Evolutionary conservation across 2,329 filamentous ascomycete genomes (phyloP).

Genomic region (Hypoxylon rubiginosum): DNA sequence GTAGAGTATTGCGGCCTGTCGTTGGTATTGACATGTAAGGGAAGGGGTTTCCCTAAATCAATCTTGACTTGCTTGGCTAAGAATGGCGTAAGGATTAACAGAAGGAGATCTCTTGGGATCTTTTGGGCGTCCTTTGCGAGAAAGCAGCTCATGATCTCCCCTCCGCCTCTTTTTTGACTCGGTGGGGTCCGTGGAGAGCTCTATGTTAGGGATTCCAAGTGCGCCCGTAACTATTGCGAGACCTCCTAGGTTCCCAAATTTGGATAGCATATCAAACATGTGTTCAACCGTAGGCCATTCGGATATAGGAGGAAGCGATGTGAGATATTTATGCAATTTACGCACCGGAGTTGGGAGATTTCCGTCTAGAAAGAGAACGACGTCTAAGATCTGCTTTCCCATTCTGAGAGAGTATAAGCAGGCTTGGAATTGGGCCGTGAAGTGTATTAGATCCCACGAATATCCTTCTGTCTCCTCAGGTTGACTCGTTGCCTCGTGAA

Average conservation of each 20-base stretch:
- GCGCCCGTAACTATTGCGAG: slow-evolving; percentile 37
- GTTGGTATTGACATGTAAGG: background rate
- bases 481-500: slow-evolving; percentile 45
- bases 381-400: slow-evolving; percentile 62
- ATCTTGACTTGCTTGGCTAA: slow-evolving; percentile 37
- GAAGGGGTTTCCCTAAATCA: slow-evolving; percentile 1
- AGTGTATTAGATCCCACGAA: slow-evolving; percentile 72
- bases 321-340: slow-evolving; percentile 39
- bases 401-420: slow-evolving; percentile 73
- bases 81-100: slow-evolving; percentile 44
- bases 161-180: slow-evolving; percentile 31
- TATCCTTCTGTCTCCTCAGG: slow-evolving; percentile 51
- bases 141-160: slow-evolving; percentile 10
- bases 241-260: slow-evolving; percentile 25
- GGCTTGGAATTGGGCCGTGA: slow-evolving; percentile 71
- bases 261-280: slow-evolving; percentile 34
- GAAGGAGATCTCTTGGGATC: slow-evolving; percentile 30
- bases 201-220: slow-evolving; percentile 31
- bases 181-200: background rate
- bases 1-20: background rate
- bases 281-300: slow-evolving; percentile 48
- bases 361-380: slow-evolving; percentile 27
- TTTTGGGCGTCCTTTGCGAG: slow-evolving; percentile 18
- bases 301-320: slow-evolving; percentile 41
- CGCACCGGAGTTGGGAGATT: slow-evolving; percentile 30